A percentile compares a stretch with the other conserved stretches of the same genome.
Conservation (phyloP, 1,139 yeast species). For the Hyphopichia khmerensis region DNA sequence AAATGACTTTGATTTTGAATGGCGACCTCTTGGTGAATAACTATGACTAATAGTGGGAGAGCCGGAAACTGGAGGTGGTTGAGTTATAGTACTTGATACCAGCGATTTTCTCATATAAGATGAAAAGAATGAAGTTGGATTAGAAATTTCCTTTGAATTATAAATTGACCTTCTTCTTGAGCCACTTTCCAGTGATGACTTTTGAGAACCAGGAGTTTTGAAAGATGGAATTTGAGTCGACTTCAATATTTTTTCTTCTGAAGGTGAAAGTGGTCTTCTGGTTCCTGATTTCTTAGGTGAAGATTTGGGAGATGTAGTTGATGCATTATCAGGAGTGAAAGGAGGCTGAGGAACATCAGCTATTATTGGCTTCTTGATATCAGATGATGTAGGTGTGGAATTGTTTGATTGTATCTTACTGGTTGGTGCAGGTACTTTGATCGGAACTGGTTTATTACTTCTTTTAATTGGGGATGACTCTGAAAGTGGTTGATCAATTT, state of each 20-base stretch:
- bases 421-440: neutral
- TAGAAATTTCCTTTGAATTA: neutral
- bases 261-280: slow-evolving; percentile 27
- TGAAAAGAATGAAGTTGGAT: neutral
- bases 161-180: neutral
- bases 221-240: slow-evolving; percentile 31
- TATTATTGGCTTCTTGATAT: too few species aligned
- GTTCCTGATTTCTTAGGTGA: slow-evolving; percentile 9
- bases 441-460: neutral
- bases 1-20: slow-evolving; percentile 18
- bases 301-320: slow-evolving; percentile 3
- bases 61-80: neutral
- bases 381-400: neutral
- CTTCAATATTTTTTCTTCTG: slow-evolving; percentile 27
- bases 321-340: neutral
- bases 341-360: neutral
- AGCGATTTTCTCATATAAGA: slow-evolving; percentile 1
- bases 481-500: neutral
- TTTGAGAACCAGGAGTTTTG: slow-evolving; percentile 9
- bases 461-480: neutral
- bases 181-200: neutral
- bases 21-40: slow-evolving; percentile 5
- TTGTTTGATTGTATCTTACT: neutral
- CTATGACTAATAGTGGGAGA: neutral
- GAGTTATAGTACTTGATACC: slow-evolving; percentile 2